Conservation (phyloP, 495 filamentous ascomycete genomes). For the Aspergillus coremiiformis region DNA sequence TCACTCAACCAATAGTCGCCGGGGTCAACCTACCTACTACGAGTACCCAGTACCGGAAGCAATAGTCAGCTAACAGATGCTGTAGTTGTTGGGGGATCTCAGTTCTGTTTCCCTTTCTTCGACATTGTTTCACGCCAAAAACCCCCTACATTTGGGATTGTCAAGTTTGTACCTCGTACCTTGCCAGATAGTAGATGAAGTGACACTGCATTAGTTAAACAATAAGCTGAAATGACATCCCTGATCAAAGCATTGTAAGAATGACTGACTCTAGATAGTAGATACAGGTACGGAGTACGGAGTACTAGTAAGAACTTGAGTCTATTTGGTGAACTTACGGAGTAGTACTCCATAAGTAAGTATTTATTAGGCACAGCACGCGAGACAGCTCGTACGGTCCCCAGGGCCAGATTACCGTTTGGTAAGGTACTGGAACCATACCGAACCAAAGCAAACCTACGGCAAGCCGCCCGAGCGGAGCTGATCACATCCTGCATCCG, state of each 20-base stretch:
- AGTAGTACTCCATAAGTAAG: too few relatives aligned
- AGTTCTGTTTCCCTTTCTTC: too few relatives aligned
- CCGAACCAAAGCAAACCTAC: conserved; percentile 7
- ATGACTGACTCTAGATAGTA: too few relatives aligned
- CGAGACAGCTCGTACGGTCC: conserved; percentile 2
- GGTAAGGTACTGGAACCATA: conserved; percentile 7
- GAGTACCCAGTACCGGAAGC: too few relatives aligned
- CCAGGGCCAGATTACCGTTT: conserved; percentile 4
- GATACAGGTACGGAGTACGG: too few relatives aligned
- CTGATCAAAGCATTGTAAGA: not conserved
- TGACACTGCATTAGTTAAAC: not conserved
- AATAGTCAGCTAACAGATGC: conserved; percentile 1
- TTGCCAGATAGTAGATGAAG: too few relatives aligned
- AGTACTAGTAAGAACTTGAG: not conserved
- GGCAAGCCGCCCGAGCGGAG: conserved; percentile 15
- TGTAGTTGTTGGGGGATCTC: conserved; percentile 3
- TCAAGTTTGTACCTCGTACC: too few relatives aligned
- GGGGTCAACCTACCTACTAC: not conserved
- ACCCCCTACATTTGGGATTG: not conserved
- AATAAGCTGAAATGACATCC: not conserved
- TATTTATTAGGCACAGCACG: conserved; percentile 15
- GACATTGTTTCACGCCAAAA: not conserved
- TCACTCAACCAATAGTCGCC: conserved; percentile 8
- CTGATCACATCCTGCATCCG: conserved; percentile 7
- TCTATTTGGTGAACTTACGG: not conserved